Conservation (phyloP, 2,329 filamentous ascomycete species). For the Ceratocystis lukuohia region DNA sequence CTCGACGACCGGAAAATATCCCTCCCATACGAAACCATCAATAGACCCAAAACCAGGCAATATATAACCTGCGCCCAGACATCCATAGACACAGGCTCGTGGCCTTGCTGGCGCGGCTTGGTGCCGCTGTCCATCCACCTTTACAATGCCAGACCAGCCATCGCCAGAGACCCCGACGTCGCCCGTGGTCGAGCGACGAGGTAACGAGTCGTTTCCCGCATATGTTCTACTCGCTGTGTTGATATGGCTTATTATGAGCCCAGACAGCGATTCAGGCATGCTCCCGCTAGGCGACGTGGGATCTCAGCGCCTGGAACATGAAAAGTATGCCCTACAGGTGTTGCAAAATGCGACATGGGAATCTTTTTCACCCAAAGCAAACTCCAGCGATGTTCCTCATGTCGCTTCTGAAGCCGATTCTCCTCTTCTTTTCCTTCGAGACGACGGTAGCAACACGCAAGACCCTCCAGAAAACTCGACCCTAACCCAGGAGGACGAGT, state of each 20-base stretch:
- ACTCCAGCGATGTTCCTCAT: not conserved
- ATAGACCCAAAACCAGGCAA: not conserved
- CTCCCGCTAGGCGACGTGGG: conserved; percentile 24
- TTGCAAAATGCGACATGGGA: conserved; percentile 46
- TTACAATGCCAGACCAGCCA: conserved; percentile 1
- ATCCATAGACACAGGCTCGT: not conserved
- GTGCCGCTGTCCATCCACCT: conserved; percentile 6
- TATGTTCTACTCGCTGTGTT: conserved; percentile 13
- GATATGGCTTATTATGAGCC: conserved; percentile 18
- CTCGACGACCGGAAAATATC: not conserved
- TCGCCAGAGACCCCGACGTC: conserved; percentile 2
- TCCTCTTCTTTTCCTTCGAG: conserved; percentile 22
- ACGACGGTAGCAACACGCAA: not conserved
- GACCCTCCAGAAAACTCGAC: conserved; percentile 10
- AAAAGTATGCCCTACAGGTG: conserved; percentile 38
- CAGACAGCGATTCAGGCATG: conserved; percentile 25
- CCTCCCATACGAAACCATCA: not conserved
- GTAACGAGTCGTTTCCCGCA: conserved; percentile 14
- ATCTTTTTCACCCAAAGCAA: conserved; percentile 39
- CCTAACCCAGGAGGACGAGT: conserved; percentile 13
- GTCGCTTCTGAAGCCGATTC: not conserved
- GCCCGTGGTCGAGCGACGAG: not conserved
- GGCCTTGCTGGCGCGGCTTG: conserved; percentile 9
- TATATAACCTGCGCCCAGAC: not conserved
- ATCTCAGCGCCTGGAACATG: conserved; percentile 33